Base-by-base conservation (phyloP, 2,329 filamentous ascomycete species). In the Sphaerulina vaccinii region DNA sequence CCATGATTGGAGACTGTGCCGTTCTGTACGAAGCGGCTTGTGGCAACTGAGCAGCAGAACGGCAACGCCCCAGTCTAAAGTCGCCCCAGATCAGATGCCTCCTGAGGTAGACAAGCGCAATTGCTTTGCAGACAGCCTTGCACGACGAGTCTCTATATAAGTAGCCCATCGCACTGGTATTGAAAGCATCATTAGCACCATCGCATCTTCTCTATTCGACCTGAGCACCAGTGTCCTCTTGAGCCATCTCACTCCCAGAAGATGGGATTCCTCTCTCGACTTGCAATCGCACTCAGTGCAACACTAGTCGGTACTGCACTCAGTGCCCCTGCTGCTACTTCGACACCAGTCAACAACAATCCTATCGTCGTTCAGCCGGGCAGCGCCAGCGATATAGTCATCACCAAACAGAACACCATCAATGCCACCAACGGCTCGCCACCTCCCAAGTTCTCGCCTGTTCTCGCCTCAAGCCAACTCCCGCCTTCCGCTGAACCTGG, bases 371-470 rank as follows among this genome's bases (percentile, higher is more conserved):
- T 59, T 11, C 45, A 50, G 13, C 62, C 62, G 5, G 62, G 62
- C 23, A 51, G 49, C n/a, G 39, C 53, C 13, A 18, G 48, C 13
- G 53, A 63, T 38, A 55, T 65, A 24, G 40, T 65, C 19, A 58
- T 65, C 24, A 65, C 60, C 5, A 46, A 57, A 16, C 51, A 62
- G 19, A 60, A 65, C 42, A 65, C 62, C 13, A 44, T 63, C 54
- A 65, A 65, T 46, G 54, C 62, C 8, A 63, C 62, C n/a, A 37
- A 29, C 13, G 24, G 13, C 13, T 4, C 24, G 4, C 24, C 24
- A 11, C 4, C 24, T 8, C 24, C 24, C n/a, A n/a, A n/a, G n/a
- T n/a, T n/a, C n/a, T 8, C 24, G 8, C 24, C 8, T 29, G 24
- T 29, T 29, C 24, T 29, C 24, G 24, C 24, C 24, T 9, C 24